Base-by-base conservation (phyloP, 352 stramenopile species). In the Pythium volutum region DNA sequence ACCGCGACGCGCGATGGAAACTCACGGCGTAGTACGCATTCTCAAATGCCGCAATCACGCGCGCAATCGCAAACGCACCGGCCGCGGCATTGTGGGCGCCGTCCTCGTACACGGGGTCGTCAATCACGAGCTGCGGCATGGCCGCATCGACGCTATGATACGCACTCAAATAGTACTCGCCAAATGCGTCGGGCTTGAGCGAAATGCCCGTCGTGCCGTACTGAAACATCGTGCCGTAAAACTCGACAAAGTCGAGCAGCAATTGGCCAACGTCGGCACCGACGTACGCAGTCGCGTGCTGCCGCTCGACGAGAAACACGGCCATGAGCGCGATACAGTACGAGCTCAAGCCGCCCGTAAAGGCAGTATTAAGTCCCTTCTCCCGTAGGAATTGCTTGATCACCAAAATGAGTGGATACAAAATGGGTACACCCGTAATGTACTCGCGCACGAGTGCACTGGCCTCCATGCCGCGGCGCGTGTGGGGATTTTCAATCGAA, bases 281-380 rank as follows among this genome's bases (percentile, higher is more conserved):
- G 12, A 50, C 15, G 47, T 73, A 73, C 42, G 53, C 62, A 25
- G 66, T 73, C n/a, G 48, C 64, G 45, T 60, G 52, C 26, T 88
- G 82, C 23, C 89, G 76, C 62, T 86, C 75, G 55, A 97, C 75
- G 45, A 96, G 55, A 59, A 88, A 94, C 3, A 93, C 71, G 8
- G 87, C 81, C 73, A 97, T 77, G 38, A 97, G 68, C 34, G 89
- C 77, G 10, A 96, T 70, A 12, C 86, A 85, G 67, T 97, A 97
- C 52, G 85, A 96, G 62, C 84, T 95, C 46, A 97, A 68, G 9
- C 89, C 87, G 20, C 89, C 88, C 1, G 85, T 94, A 69, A 95
- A 97, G 3, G 89, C 88, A 52, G 92, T 89, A 64, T 97, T 96
- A 1, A 97, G 71, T 8, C 83, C 84, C 36, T 96, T 95, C 34